Conservation (phyloP, 768 basidiomycete species). For the Filobasidium floriforme region DNA sequence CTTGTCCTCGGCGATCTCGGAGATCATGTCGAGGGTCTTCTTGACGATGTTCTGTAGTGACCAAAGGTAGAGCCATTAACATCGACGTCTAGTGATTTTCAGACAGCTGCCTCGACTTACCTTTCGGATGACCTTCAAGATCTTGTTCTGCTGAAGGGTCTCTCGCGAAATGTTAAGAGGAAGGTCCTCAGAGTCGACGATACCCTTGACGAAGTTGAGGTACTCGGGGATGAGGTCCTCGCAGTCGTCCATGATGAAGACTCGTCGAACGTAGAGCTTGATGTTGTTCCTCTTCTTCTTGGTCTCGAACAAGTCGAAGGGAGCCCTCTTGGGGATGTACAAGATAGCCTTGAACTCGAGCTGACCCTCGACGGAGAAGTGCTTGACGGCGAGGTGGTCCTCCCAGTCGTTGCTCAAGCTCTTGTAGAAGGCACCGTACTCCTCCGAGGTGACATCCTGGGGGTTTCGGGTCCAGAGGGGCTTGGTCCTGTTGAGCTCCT, state of each 20-base stretch:
- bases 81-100: too few relatives aligned
- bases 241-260: slow-evolving; percentile 99
- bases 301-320: slow-evolving; percentile 98
- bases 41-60: slow-evolving; percentile 73
- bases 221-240: slow-evolving; percentile 99
- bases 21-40: slow-evolving; percentile 90
- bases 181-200: slow-evolving; percentile 99
- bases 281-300: slow-evolving; percentile 99
- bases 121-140: slow-evolving; percentile 80
- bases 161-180: slow-evolving; percentile 99
- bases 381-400: slow-evolving; percentile 97
- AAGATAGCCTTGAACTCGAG: slow-evolving; percentile 99
- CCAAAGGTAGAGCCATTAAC: slow-evolving; percentile 53
- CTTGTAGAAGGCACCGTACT: slow-evolving; percentile 97
- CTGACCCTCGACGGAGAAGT: slow-evolving; percentile 99
- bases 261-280: slow-evolving; percentile 99
- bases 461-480: slow-evolving; percentile 99
- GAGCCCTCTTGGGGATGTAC: slow-evolving; percentile 92
- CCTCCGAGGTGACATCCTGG: slow-evolving; percentile 80
- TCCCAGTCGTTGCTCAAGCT: slow-evolving; percentile 99
- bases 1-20: slow-evolving; percentile 98
- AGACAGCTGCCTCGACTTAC: neutral
- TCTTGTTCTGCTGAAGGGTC: slow-evolving; percentile 99
- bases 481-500: slow-evolving; percentile 99
- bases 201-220: slow-evolving; percentile 99